Evolutionary conservation across 148 eudicot genomes (phyloP).

Genomic region (Gaultheria prostrata): DNA sequence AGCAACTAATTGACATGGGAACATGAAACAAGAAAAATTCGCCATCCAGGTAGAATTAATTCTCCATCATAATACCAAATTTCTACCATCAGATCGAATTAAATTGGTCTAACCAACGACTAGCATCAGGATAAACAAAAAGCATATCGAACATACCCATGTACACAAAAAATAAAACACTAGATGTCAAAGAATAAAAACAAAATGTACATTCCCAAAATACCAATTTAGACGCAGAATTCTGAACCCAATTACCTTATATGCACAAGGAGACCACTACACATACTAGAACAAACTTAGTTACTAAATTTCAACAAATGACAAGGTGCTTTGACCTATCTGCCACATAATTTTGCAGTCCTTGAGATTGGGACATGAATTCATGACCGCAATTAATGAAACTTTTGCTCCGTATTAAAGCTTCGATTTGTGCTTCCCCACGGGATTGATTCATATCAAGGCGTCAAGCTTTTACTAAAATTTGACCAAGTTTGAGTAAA

Average conservation of each 20-base stretch:
- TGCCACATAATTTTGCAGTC: neutral
- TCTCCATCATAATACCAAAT: neutral
- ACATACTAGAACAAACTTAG: neutral
- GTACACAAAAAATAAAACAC: neutral
- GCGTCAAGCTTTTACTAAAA: neutral
- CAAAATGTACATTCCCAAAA: neutral
- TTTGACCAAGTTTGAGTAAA: neutral
- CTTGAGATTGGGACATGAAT: neutral
- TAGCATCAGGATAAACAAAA: neutral
- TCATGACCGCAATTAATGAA: neutral
- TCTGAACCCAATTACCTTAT: neutral
- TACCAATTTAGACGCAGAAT: neutral
- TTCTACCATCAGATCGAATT: neutral
- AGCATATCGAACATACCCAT: neutral
- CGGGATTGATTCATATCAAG: neutral
- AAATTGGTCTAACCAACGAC: neutral
- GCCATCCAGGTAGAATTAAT: neutral
- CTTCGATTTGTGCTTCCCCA: no score
- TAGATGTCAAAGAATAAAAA: neutral
- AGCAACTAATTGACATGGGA: neutral
- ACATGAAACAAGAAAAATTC: neutral
- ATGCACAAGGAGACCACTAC: neutral
- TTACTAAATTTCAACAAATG: constrained; percentile 12
- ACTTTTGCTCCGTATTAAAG: no score
- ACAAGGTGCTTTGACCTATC: neutral